phyloP scores from a whole-genome alignment of 805 yeast genomes.

The Candida maesae region DNA sequence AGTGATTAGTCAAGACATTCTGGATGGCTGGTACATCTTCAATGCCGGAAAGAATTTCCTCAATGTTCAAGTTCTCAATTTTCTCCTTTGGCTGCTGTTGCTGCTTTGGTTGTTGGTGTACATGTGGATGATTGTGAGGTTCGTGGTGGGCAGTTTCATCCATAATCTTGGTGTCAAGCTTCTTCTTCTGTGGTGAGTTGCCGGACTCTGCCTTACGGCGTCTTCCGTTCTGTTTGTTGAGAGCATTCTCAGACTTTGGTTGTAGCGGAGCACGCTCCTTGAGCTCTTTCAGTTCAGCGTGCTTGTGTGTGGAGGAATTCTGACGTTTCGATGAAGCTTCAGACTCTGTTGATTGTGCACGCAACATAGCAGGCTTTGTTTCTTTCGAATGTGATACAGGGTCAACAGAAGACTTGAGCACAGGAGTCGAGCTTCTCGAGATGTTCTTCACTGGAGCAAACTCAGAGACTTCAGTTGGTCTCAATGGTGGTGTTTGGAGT shows the following conservation, averaged over 20 bases:
- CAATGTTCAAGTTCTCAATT: slow-evolving; percentile 28
- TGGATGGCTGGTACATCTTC: slow-evolving; percentile 48
- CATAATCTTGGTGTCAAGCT: slow-evolving; percentile 9
- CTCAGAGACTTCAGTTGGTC: slow-evolving; percentile 5
- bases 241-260: slow-evolving; percentile 13
- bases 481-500: slow-evolving; percentile 9
- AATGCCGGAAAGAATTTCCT: slow-evolving; percentile 30
- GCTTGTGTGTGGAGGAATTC: slow-evolving; percentile 5
- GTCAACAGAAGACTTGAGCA: slow-evolving; percentile 8
- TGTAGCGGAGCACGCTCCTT: slow-evolving; percentile 12
- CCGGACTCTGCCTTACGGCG: slow-evolving; percentile 32
- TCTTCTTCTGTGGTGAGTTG: slow-evolving; percentile 30
- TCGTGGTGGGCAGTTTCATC: too few species aligned
- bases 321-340: neutral
- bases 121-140: too few species aligned
- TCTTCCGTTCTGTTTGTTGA: slow-evolving; percentile 23
- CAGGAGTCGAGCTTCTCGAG: slow-evolving; percentile 13
- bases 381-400: neutral
- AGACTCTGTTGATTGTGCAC: slow-evolving; percentile 16
- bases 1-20: slow-evolving; percentile 71
- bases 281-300: slow-evolving; percentile 13
- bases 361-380: slow-evolving; percentile 1
- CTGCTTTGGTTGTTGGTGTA: slow-evolving; percentile 8
- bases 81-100: slow-evolving; percentile 23
- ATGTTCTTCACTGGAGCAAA: slow-evolving; percentile 13